A percentile compares a stretch with the other conserved stretches of the same genome.
Evolutionary conservation across 2,329 filamentous ascomycete species (phyloP).

Genomic region (Penicillium sp.): DNA sequence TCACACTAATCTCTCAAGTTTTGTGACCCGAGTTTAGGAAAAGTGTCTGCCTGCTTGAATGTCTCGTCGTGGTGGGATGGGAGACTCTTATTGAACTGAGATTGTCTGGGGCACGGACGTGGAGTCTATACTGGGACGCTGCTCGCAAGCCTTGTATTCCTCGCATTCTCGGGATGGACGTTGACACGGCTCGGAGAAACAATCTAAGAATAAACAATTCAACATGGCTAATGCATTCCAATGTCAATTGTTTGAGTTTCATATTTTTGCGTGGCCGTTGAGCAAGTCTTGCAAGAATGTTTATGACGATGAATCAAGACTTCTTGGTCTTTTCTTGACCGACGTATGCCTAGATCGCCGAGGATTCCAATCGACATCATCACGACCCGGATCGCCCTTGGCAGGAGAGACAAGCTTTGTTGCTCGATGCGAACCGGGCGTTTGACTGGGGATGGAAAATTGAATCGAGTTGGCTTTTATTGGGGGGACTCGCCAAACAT

Average conservation of each 20-base stretch:
- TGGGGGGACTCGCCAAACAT: not conserved
- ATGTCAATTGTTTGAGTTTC: not conserved
- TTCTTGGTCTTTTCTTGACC: slow-evolving; percentile 8
- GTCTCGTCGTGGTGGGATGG: not conserved
- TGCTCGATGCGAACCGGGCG: slow-evolving; percentile 3
- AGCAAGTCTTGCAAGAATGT: not conserved
- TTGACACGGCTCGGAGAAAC: not conserved
- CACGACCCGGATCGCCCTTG: slow-evolving; percentile 22
- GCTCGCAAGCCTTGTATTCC: slow-evolving; percentile 5
- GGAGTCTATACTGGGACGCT: not conserved
- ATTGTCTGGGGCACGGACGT: slow-evolving; percentile 7
- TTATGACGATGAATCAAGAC: slow-evolving; percentile 10
- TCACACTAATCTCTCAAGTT: no score
- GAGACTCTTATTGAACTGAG: slow-evolving; percentile 1
- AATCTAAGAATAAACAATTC: slow-evolving; percentile 5
- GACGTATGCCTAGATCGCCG: slow-evolving; percentile 11
- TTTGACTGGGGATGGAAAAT: not conserved
- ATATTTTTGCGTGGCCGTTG: not conserved
- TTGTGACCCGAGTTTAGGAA: not conserved
- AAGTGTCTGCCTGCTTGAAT: slow-evolving; percentile 9
- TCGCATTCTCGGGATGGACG: slow-evolving; percentile 3
- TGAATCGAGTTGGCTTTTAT: not conserved
- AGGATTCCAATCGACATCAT: slow-evolving; percentile 22
- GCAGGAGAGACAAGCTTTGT: slow-evolving; percentile 27
- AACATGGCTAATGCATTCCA: not conserved